A percentile compares a stretch with the other conserved stretches of the same genome.
Evolutionary conservation across 495 filamentous ascomycete species (phyloP).

Genomic region (Hamigera avellanea): DNA sequence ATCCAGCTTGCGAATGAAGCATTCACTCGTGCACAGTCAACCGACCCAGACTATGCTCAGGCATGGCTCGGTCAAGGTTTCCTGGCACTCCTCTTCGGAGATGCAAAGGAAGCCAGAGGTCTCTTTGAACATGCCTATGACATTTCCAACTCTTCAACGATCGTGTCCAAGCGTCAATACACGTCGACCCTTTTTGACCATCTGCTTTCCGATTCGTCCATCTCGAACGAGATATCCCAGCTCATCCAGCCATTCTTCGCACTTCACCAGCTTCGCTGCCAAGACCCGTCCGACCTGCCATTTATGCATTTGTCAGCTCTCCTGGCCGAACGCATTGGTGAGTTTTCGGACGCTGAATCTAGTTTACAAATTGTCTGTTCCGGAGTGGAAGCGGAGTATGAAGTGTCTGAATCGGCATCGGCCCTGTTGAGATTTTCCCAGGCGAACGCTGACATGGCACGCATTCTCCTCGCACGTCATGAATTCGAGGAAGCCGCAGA

Average conservation of each 20-base stretch:
- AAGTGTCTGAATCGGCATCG: slow-evolving; percentile 61
- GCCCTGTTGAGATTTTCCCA: slow-evolving; percentile 66
- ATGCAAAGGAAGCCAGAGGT: slow-evolving; percentile 60
- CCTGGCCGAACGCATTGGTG: slow-evolving; percentile 65
- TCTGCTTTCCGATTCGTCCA: slow-evolving; percentile 41
- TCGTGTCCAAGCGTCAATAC: slow-evolving; percentile 64
- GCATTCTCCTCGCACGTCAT: slow-evolving; percentile 57
- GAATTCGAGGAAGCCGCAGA: slow-evolving; percentile 56
- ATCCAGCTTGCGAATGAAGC: slow-evolving; percentile 72
- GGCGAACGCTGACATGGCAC: slow-evolving; percentile 78
- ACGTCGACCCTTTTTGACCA: slow-evolving; percentile 69
- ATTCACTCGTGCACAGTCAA: slow-evolving; percentile 83
- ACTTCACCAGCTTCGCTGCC: slow-evolving; percentile 63
- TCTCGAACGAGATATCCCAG: slow-evolving; percentile 47
- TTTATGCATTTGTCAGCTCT: slow-evolving; percentile 71
- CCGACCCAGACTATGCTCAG: slow-evolving; percentile 81
- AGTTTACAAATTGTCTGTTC: slow-evolving; percentile 55
- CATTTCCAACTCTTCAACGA: slow-evolving; percentile 65
- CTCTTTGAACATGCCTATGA: slow-evolving; percentile 96
- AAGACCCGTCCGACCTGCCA: slow-evolving; percentile 52
- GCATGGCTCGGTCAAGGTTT: slow-evolving; percentile 93
- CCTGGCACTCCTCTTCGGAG: slow-evolving; percentile 62
- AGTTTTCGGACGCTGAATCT: slow-evolving; percentile 50
- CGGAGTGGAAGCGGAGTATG: slow-evolving; percentile 67
- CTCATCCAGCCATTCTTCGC: slow-evolving; percentile 77